Evolutionary conservation across 306 rosid genomes (phyloP), one percentile per base, ranked within the genome.

Genomic region (Myrica gale): DNA sequence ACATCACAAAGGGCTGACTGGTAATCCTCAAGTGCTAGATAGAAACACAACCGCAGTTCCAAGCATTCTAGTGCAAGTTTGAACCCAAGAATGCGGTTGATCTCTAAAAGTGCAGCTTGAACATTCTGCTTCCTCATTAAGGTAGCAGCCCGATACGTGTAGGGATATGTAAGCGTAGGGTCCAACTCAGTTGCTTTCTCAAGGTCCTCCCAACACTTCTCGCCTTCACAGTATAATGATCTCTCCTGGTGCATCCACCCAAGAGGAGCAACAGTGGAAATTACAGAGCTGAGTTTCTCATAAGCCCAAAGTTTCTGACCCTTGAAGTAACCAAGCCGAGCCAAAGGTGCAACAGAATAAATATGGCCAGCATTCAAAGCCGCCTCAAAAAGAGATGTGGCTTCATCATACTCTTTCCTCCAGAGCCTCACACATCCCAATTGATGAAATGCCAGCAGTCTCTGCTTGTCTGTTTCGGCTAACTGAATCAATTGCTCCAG

Each of bases 241-340:
- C 97, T 85, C 90, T 93, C 98, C 78, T 91, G 93, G 80, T 88
- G 85, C 97, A 93, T 88, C 98, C 98, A 93, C 69, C 98, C 98
- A 75, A 78, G 88, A 11, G 89, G 93, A 26, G 72, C 55, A 66
- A 68, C 85, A 71, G 90, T 76, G 42, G 89, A 76, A 82, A 93
- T 84, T 68, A 83, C 80, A n/a, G 92, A 89, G 79, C 91, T 88
- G 80, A 93, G 81, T 83, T 83, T 91, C 75, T 93, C 89, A 78
- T 82, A 84, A 9, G 97, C 82, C 88, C 87, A 82, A 77, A 79
- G 81, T 67, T 87, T 88, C 74, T 89, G 85, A 51, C 95, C 97
- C 76, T 80, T 85, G 41, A 89, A 78, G 82, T 56, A 80, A 74
- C 86, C 80, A 63, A 93, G 78, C 76, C 98, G 86, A 82, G 93